Evolutionary conservation across 129 eudicot species (phyloP).

Genomic region (Flaveria ramosissima): DNA sequence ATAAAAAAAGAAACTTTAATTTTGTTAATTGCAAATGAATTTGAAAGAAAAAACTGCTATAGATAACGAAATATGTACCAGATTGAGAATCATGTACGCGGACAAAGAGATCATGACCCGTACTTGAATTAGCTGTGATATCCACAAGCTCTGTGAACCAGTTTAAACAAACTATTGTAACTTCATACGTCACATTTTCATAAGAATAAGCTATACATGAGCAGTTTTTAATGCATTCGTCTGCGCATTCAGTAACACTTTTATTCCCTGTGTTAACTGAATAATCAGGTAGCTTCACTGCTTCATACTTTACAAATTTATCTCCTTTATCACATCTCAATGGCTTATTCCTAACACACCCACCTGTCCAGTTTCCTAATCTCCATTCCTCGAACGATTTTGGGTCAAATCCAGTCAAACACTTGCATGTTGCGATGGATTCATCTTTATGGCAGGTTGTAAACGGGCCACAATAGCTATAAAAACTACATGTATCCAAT

Average conservation of each 20-base stretch:
- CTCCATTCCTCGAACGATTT: constrained; percentile 32
- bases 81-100: constrained; percentile 16
- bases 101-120: constrained; percentile 34
- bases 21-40: neutral
- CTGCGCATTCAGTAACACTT: constrained; percentile 31
- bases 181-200: constrained; percentile 29
- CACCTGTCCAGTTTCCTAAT: constrained; percentile 29
- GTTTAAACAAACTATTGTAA: constrained; percentile 31
- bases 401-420: constrained; percentile 46
- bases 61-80: constrained; percentile 19
- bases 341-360: constrained; percentile 36
- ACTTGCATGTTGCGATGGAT: constrained; percentile 23
- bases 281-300: constrained; percentile 43
- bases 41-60: neutral
- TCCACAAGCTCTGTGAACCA: constrained; percentile 44
- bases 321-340: constrained; percentile 30
- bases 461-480: constrained; percentile 41
- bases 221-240: constrained; percentile 30
- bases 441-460: constrained; percentile 29
- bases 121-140: neutral
- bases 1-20: neutral
- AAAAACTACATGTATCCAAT: constrained; percentile 38
- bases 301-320: constrained; percentile 27
- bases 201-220: constrained; percentile 45
- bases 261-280: constrained; percentile 16